These are phyloP conservation scores for Cryphonectria carpinicola DNA, from an alignment of 2,329 filamentous ascomycete species.

Conservation along the genomic window DNA sequence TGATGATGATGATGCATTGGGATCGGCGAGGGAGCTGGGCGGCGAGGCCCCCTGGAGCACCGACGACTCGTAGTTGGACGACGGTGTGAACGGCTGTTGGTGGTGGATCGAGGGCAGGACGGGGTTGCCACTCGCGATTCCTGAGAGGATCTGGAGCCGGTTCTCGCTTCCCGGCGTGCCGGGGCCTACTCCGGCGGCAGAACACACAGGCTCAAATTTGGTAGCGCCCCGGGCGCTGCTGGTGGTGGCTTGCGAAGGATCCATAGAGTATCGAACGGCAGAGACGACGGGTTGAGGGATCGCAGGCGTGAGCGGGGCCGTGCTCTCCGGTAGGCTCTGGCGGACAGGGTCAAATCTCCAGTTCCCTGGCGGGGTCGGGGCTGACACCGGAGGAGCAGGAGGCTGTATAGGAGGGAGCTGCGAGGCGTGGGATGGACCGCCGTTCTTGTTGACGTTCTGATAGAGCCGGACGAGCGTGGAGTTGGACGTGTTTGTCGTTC, in stretches of 20 bases:
- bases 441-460: constrained; percentile 53
- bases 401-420: constrained; percentile 17
- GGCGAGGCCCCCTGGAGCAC: constrained; percentile 46
- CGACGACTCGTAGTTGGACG: constrained; percentile 51
- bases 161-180: constrained; percentile 36
- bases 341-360: constrained; percentile 65
- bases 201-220: constrained; percentile 37
- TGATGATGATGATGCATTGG: constrained; percentile 25
- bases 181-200: constrained; percentile 34
- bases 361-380: constrained; percentile 56
- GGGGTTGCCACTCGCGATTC: constrained; percentile 32
- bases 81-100: constrained; percentile 41
- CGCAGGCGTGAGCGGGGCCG: constrained; percentile 52
- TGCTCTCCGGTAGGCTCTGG: constrained; percentile 55
- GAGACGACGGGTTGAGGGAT: constrained; percentile 56
- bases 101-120: constrained; percentile 27
- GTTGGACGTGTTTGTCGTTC: constrained; percentile 82
- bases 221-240: constrained; percentile 31
- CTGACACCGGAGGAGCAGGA: constrained; percentile 24
- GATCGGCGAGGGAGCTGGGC: constrained; percentile 45
- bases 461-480: constrained; percentile 84
- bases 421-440: constrained; percentile 37
- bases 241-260: constrained; percentile 36
- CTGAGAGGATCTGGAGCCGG: constrained; percentile 35
- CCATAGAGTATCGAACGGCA: constrained; percentile 50